phyloP scores from a whole-genome alignment of 768 basidiomycete genomes.

The Panaeolus papilionaceus region DNA sequence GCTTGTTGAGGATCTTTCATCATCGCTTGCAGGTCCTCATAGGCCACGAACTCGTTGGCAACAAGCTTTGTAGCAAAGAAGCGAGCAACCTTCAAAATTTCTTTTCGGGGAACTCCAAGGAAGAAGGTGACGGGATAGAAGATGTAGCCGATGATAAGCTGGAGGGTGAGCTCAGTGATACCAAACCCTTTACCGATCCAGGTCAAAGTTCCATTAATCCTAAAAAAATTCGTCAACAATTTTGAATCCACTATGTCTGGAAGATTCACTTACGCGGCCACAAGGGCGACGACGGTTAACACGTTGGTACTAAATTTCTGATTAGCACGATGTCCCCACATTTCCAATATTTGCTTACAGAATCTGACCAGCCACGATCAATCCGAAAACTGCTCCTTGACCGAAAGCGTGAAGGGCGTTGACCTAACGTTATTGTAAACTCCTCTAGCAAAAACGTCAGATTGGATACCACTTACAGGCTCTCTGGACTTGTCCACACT shows the following conservation, averaged over 20 bases:
- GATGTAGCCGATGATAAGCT: conserved; percentile 85
- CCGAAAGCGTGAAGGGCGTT: conserved; percentile 92
- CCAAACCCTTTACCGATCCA: conserved; percentile 91
- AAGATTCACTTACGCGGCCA: conserved; percentile 54
- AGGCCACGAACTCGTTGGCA: conserved; percentile 88
- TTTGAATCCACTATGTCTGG: neutral
- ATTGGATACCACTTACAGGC: conserved; percentile 47
- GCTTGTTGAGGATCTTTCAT: conserved; percentile 42
- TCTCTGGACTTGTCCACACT: conserved; percentile 51
- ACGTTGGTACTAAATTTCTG: conserved; percentile 68
- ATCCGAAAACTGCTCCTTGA: conserved; percentile 83
- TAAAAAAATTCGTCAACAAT: conserved; percentile 24
- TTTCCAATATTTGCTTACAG: conserved; percentile 50
- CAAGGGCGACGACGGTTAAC: conserved; percentile 82
- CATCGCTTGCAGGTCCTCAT: conserved; percentile 61
- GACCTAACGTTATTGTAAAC: conserved; percentile 39
- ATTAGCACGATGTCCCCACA: neutral
- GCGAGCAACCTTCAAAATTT: conserved; percentile 82
- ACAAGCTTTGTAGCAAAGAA: conserved; percentile 88
- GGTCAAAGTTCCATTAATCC: conserved; percentile 84
- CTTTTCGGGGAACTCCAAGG: conserved; percentile 76
- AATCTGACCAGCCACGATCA: conserved; percentile 88
- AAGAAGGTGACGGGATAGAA: conserved; percentile 91
- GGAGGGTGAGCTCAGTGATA: conserved; percentile 80
- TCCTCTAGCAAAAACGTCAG: neutral